phyloP scores from a whole-genome alignment of 352 stramenopile species.

The Aphanomyces euteiches region DNA sequence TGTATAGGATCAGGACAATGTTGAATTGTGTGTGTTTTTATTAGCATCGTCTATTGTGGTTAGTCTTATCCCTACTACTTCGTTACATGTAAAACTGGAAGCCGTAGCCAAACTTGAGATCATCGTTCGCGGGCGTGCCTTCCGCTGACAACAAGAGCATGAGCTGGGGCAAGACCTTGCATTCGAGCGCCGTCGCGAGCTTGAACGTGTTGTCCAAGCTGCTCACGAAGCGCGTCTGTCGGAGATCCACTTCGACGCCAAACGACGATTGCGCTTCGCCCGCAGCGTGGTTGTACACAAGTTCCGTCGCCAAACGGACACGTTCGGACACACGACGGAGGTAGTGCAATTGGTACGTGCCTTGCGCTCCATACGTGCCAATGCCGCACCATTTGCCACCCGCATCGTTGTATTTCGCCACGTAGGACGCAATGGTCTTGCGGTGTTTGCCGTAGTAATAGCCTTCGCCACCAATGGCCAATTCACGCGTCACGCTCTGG shows the following conservation, averaged over 20 bases:
- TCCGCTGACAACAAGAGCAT: slow-evolving; percentile 80
- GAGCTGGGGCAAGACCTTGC: slow-evolving; percentile 83
- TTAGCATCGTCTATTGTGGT: no score
- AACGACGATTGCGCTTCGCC: slow-evolving; percentile 78
- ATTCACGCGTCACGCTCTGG: slow-evolving; percentile 77
- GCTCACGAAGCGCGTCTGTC: slow-evolving; percentile 79
- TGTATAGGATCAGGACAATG: no score
- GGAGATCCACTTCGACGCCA: slow-evolving; percentile 78
- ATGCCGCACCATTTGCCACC: slow-evolving; percentile 59
- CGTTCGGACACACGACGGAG: slow-evolving; percentile 78
- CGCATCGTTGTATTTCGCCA: slow-evolving; percentile 67
- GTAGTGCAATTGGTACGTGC: slow-evolving; percentile 82
- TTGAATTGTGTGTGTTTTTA: no score
- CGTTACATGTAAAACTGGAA: slow-evolving; percentile 31
- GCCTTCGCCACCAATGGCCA: slow-evolving; percentile 74
- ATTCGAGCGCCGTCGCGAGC: slow-evolving; percentile 77
- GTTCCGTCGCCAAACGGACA: slow-evolving; percentile 76
- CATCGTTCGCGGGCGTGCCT: slow-evolving; percentile 80
- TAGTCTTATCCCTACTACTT: slow-evolving; percentile 2
- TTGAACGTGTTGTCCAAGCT: slow-evolving; percentile 79
- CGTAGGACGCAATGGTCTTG: slow-evolving; percentile 82
- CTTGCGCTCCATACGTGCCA: slow-evolving; percentile 71
- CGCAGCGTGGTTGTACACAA: slow-evolving; percentile 83
- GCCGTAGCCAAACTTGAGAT: slow-evolving; percentile 89
- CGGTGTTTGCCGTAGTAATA: slow-evolving; percentile 88